Evolutionary conservation across 768 basidiomycete species (phyloP).

Genomic region (Tremella fuciformis): DNA sequence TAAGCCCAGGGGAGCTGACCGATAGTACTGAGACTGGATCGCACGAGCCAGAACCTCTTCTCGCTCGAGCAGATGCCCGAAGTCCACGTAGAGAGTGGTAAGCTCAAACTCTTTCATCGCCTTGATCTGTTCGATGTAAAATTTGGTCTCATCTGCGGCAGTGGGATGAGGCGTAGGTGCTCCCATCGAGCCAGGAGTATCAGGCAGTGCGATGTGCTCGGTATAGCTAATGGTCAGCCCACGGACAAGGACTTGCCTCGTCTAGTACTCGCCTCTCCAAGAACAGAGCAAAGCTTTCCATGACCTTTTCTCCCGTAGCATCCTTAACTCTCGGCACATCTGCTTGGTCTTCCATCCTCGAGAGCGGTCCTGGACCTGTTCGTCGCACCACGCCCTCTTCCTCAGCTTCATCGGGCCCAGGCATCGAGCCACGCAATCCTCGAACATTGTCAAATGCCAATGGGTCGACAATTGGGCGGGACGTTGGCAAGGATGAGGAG

Average conservation of each 20-base stretch:
- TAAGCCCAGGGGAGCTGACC: conserved; percentile 51
- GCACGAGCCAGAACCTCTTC: conserved; percentile 93
- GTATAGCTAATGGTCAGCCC: conserved; percentile 63
- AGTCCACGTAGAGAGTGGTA: conserved; percentile 95
- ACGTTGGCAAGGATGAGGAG: conserved; percentile 33
- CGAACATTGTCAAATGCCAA: conserved; percentile 40
- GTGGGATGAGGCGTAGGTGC: conserved; percentile 25
- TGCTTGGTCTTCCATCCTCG: conserved; percentile 34
- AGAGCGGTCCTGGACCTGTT: conserved; percentile 18
- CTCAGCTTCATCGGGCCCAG: conserved; percentile 10
- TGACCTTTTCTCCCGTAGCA: conserved; percentile 91
- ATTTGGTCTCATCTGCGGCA: conserved; percentile 60
- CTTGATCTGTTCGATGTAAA: conserved; percentile 90
- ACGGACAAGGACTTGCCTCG: neutral
- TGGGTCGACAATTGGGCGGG: conserved; percentile 37
- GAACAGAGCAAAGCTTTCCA: conserved; percentile 86
- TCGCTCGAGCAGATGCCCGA: conserved; percentile 77
- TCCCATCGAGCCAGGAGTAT: conserved; percentile 67
- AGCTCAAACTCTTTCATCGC: conserved; percentile 92
- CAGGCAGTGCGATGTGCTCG: conserved; percentile 71
- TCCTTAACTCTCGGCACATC: conserved; percentile 87
- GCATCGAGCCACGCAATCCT: conserved; percentile 30
- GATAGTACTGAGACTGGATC: conserved; percentile 91
- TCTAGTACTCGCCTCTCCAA: conserved; percentile 68
- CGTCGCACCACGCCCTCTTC: conserved; percentile 8